Evolutionary conservation across 768 basidiomycete species (phyloP).

Genomic region (Suillus subalutaceus): DNA sequence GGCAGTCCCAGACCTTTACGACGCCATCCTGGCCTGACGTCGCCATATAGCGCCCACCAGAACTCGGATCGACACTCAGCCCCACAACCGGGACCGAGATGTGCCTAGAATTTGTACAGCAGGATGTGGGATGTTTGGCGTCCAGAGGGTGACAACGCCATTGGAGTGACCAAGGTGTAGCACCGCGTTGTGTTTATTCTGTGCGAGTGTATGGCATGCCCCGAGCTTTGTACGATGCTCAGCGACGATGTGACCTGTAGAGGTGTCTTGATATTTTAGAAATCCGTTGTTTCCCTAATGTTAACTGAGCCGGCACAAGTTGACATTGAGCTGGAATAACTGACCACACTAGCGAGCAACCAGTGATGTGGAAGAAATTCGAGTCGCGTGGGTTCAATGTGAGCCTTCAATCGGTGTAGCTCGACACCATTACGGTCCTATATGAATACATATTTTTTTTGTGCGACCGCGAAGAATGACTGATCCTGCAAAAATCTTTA

Average conservation of each 20-base stretch:
- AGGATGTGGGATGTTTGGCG: constrained; percentile 89
- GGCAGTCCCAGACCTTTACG: constrained; percentile 95
- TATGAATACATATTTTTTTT: constrained; percentile 94
- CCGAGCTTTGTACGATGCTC: constrained; percentile 93
- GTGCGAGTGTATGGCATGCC: constrained; percentile 80
- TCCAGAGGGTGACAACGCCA: constrained; percentile 95
- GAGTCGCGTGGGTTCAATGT: constrained; percentile 87
- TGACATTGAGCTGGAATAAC: constrained; percentile 30
- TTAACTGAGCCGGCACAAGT: background rate
- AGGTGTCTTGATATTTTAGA: constrained; percentile 96
- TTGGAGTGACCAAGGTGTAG: constrained; percentile 95
- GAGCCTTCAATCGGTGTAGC: constrained; percentile 79
- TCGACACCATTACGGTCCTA: constrained; percentile 96
- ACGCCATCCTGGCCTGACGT: constrained; percentile 85
- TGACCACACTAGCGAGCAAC: constrained; percentile 82
- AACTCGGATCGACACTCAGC: constrained; percentile 81
- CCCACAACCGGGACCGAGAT: constrained; percentile 87
- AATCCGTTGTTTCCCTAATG: constrained; percentile 83
- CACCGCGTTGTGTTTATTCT: constrained; percentile 92
- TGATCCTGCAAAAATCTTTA: constrained; percentile 89
- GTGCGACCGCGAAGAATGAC: constrained; percentile 91
- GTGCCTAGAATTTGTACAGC: constrained; percentile 92
- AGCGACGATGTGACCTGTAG: constrained; percentile 84
- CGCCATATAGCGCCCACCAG: constrained; percentile 88
- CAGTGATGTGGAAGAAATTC: constrained; percentile 97